Conservation (phyloP, 495 filamentous ascomycete species). For the Letharia columbiana region DNA sequence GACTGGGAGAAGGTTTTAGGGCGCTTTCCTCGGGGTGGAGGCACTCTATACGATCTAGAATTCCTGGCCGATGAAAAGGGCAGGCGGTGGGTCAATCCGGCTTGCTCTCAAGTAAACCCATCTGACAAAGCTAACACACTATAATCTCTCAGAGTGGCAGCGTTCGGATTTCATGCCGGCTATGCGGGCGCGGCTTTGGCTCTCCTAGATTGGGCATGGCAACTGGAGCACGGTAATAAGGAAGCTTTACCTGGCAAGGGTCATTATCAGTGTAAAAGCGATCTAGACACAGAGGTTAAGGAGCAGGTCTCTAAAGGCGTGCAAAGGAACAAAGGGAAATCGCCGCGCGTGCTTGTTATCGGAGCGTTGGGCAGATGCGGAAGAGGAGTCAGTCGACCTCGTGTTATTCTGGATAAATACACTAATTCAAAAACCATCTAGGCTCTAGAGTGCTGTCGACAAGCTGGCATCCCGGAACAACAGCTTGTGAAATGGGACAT, state of each 20-base stretch:
- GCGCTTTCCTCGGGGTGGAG: conserved; percentile 73
- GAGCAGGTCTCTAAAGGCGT: conserved; percentile 47
- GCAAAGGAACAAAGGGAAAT: conserved; percentile 43
- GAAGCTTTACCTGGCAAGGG: conserved; percentile 58
- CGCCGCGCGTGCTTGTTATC: conserved; percentile 50
- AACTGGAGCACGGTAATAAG: conserved; percentile 58
- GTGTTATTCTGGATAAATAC: not conserved
- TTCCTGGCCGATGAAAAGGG: conserved; percentile 74
- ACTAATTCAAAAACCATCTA: too few species aligned
- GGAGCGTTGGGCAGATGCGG: conserved; percentile 78
- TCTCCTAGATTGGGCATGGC: conserved; percentile 82
- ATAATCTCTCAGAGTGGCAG: conserved; percentile 3
- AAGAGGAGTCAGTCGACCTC: conserved; percentile 43
- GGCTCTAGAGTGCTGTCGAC: conserved; percentile 64
- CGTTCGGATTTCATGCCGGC: conserved; percentile 10
- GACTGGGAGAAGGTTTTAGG: conserved; percentile 77
- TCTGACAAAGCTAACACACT: not conserved
- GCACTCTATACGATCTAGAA: conserved; percentile 81
- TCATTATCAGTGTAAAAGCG: conserved; percentile 67
- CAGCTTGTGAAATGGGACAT: conserved; percentile 89
- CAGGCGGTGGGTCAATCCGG: conserved; percentile 56
- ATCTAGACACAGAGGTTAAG: conserved; percentile 66
- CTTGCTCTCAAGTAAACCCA: not conserved
- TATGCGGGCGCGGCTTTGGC: conserved; percentile 56
- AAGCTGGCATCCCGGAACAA: conserved; percentile 63